Evolutionary conservation across 768 basidiomycete genomes (phyloP).

Genomic region (Leucosporidium scottii): DNA sequence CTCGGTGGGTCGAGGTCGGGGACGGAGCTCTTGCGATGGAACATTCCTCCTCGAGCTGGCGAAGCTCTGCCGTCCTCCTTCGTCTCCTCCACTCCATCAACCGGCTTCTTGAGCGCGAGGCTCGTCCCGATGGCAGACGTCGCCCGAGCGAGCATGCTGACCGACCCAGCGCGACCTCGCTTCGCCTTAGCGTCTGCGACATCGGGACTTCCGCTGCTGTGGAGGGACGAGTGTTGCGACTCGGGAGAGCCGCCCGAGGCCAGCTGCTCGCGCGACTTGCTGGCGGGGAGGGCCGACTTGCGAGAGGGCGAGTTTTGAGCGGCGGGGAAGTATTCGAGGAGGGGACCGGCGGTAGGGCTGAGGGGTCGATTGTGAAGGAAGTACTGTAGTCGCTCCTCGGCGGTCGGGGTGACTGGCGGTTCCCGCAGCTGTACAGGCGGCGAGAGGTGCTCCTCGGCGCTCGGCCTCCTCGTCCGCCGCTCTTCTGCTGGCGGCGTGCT

Average conservation of each 20-base stretch:
- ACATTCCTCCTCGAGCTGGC: not conserved
- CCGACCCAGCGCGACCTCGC: conserved; percentile 47
- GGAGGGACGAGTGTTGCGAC: not conserved
- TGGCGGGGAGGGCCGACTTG: not conserved
- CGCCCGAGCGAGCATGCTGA: conserved; percentile 44
- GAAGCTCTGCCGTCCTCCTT: conserved; percentile 5
- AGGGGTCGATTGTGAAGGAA: not conserved
- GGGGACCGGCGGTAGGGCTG: not conserved
- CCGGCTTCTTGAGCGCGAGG: conserved; percentile 3
- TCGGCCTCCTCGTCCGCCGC: not conserved
- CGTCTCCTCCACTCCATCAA: conserved; percentile 9
- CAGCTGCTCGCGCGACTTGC: conserved; percentile 6
- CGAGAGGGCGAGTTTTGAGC: not conserved
- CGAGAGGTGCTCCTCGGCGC: not conserved
- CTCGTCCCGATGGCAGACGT: conserved; percentile 30
- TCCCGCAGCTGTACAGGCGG: no score
- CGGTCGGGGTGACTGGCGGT: no score
- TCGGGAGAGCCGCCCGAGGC: not conserved
- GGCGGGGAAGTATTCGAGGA: conserved; percentile 13
- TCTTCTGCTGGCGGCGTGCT: not conserved
- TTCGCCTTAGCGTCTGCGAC: conserved; percentile 43
- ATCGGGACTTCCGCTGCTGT: not conserved
- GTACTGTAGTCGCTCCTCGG: not conserved
- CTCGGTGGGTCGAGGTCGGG: conserved; percentile 3
- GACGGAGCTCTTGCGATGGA: conserved; percentile 13